Evolutionary conservation across 1,139 yeast genomes (phyloP), one percentile per base, ranked within the genome.

Genomic region (Yamadazyma friedrichii): DNA sequence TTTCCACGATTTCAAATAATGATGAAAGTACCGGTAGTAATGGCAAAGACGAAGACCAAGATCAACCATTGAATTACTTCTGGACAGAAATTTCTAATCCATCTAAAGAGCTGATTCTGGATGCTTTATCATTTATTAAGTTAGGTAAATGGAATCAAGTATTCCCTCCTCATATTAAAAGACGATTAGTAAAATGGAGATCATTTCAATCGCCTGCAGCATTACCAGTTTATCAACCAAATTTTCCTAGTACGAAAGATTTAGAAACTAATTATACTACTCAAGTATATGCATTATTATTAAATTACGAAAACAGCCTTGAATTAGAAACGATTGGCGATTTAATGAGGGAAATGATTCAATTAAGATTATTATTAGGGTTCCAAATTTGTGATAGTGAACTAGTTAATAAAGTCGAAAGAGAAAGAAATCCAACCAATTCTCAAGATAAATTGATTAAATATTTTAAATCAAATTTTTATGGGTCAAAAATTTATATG

Each of bases 161-260:
- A 0, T 87, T 88, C 54, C 96, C 97, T 0, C 73, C 75, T 11
- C 76, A 78, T 34, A 78, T 82, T 17, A 79, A 77, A 40, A 68
- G 89, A 35, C 76, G 81, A 50, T 70, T 78, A 10, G 84, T 91
- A 35, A 91, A 91, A 56, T 94, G 98, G 98, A 77, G 88, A 43
- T 91, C 98, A 0, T 72, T 94, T 42, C 85, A 88, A 28, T 81
- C 96, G 0, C 99, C 99, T 0, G 98, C 98, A 0, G 84, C 95
- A 3, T 65, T 94, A 17, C 99, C 99, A 0, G 68, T 85, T 0
- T 81, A 88, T 1, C 82, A 95, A 0, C 78, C 85, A 1, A 71
- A 83, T 8, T 88, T 91, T 54, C 98, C 98, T 0, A 64, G 82
- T 0, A 65, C 71, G 4, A 67, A 72, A 6, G 93, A 87, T 46